Conservation (phyloP, 2,329 filamentous ascomycete species). For the Epichloe brachyelytri region DNA sequence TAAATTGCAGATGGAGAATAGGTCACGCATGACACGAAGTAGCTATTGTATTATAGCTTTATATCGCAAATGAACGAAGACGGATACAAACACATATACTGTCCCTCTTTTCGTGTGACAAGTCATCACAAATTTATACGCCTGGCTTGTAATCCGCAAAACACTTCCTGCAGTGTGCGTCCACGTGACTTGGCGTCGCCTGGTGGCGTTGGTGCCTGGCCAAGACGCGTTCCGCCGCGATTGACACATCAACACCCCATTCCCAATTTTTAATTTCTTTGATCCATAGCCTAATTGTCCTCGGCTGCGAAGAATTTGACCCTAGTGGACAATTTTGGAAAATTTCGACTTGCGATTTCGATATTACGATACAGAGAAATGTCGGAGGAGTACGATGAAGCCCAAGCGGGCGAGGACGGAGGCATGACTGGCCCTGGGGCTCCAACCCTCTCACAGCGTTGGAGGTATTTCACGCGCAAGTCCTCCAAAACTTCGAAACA, state of each 20-base stretch:
- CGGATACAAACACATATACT: not conserved
- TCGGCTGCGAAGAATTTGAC: not conserved
- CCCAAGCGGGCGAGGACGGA: constrained; percentile 53
- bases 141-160: too few species aligned
- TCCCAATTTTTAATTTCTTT: not conserved
- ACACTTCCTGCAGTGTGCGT: not conserved
- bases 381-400: constrained; percentile 51
- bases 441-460: constrained; percentile 75
- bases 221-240: constrained; percentile 19
- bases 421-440: constrained; percentile 73
- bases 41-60: not conserved
- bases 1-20: not conserved
- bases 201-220: constrained; percentile 14
- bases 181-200: constrained; percentile 28
- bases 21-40: not conserved
- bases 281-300: not conserved
- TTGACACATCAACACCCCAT: not conserved
- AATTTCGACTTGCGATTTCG: not conserved
- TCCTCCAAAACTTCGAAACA: not conserved
- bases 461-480: constrained; percentile 46
- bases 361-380: constrained; percentile 18
- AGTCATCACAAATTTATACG: too few species aligned
- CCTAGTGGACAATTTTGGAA: not conserved
- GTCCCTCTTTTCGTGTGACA: too few species aligned
- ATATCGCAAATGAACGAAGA: not conserved